Evolutionary conservation across 2,329 filamentous ascomycete genomes (phyloP), one percentile per base, ranked within the genome.

Genomic region (Xylaria multiplex): DNA sequence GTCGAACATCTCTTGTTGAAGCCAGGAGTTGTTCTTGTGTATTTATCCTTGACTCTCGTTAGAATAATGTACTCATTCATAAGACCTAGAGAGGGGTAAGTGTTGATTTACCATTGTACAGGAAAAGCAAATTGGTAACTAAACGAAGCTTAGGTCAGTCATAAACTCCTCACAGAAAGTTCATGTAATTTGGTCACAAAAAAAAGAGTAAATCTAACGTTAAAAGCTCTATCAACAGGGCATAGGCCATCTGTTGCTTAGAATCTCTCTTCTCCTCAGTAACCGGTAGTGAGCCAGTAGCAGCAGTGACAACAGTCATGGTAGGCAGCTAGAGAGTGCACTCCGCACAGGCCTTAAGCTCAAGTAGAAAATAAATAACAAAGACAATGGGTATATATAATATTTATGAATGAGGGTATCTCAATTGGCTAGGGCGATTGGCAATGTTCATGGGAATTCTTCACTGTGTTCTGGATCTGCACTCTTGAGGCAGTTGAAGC

Each of bases 111-210:
- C 66, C 66, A 69, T 69, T 69, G 60, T 48, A 69, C 66, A n/a
- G 66, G 66, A 49, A 64, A 66, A 45, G 66, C 66, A 43, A 69
- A 69, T 53, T 69, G 66, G 24, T 69, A 59, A n/a, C 66, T 69
- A 42, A 2, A 48, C 2, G 1, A 40, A 16, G 55, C 6, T 11
- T 14, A 40, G 19, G 53, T 62, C 6, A 66, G 58, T 35, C 24
- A 3, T 14, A 27, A 9, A 42, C 22, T 43, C 32, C 35, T 55
- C 9, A n/a, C 6, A 32, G 24, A 54, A 63, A 30, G 11, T 27
- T 37, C 19, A 30, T 8, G 16, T 6, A 37, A 0, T 24, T 19
- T 37, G 8, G 27, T 61, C 16, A 32, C 24, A 16, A 9, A 49
- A 5, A 8, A 35, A 19, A 55, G 4, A 40, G 45, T 11, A 40